phyloP scores from a whole-genome alignment of 805 yeast species.

The Candida schatavii region DNA sequence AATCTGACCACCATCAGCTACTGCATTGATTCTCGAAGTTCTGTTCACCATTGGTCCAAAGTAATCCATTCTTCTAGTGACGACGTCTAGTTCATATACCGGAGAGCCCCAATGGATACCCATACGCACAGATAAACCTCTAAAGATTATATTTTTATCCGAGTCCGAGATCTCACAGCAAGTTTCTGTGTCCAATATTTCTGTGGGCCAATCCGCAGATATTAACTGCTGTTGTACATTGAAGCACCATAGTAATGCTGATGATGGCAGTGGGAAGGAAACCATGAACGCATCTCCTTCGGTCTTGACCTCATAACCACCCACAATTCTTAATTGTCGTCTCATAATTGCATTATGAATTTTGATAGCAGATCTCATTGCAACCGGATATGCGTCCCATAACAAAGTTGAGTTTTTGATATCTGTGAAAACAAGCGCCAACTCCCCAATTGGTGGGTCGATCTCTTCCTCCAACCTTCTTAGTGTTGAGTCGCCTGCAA shows the following conservation, averaged over 20 bases:
- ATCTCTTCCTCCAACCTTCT: conserved; percentile 87
- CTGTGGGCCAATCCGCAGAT: conserved; percentile 92
- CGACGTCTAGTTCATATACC: conserved; percentile 91
- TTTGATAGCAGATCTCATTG: conserved; percentile 96
- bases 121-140: conserved; percentile 95
- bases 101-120: conserved; percentile 99
- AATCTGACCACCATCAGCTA: conserved; percentile 98
- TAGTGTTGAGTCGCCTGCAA: conserved; percentile 61
- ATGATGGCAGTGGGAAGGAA: conserved; percentile 87
- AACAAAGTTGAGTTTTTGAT: conserved; percentile 88
- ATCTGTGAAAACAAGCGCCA: conserved; percentile 97
- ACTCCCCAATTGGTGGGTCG: conserved; percentile 89
- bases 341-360: conserved; percentile 94
- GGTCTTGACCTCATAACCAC: conserved; percentile 97
- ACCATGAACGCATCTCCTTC: conserved; percentile 99
- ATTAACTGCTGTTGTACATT: conserved; percentile 83
- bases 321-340: conserved; percentile 83
- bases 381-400: conserved; percentile 91
- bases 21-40: conserved; percentile 88
- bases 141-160: conserved; percentile 57
- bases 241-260: conserved; percentile 93
- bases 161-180: conserved; percentile 77
- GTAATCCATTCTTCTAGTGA: conserved; percentile 96
- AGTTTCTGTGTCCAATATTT: conserved; percentile 78
- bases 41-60: conserved; percentile 98